Evolutionary conservation across 1,139 yeast species (phyloP), one percentile per base, ranked within the genome.

Genomic region (Scheffersomyces quercinus): DNA sequence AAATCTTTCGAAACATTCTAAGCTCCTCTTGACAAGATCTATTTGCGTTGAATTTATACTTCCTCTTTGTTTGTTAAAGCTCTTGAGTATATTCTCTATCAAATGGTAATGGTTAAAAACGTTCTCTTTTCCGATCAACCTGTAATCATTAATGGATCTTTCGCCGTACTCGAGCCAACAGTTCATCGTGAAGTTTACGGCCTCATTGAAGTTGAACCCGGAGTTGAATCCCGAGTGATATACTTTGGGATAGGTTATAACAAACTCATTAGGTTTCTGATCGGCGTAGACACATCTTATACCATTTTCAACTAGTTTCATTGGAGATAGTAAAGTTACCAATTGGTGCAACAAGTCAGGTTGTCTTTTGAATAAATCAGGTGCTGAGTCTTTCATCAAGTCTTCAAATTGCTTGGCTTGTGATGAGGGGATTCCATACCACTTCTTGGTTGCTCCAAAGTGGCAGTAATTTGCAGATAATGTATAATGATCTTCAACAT

Each of bases 301-400:
- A 0, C 79, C 82, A 33, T 81, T 70, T 28, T 77, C 68, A 3
- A 69, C 59, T 28, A 85, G 66, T 30, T 75, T 69, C 52, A 64
- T 64, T 0, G 97, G 97, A 4, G 91, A 83, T 3, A 90, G 63
- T 56, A 90, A 71, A 0, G 97, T 85, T 10, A 89, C 90, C 41
- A 93, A 69, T 59, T 91, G 97, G 64, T 88, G 96, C 43, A 91
- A 68, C 49, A 91, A 73, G 65, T 90, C 97, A 0, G 96, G 97
- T 55, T 91, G 97, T 55, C 85, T 81, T 39, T 80, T 77, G 60
- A 91, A 88, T 45, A 88, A 73, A 59, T 89, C 97, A 0, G 98
- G 98, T 0, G 93, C 88, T 30, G 76, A 59, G 9, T 67, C 61
- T 45, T 69, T 70, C 78, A 85, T 76, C 28, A 79, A 62, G 16